These are phyloP conservation scores for Apiospora sp. DNA, from an alignment of 2,329 filamentous ascomycete species.

Conservation along the genomic window DNA sequence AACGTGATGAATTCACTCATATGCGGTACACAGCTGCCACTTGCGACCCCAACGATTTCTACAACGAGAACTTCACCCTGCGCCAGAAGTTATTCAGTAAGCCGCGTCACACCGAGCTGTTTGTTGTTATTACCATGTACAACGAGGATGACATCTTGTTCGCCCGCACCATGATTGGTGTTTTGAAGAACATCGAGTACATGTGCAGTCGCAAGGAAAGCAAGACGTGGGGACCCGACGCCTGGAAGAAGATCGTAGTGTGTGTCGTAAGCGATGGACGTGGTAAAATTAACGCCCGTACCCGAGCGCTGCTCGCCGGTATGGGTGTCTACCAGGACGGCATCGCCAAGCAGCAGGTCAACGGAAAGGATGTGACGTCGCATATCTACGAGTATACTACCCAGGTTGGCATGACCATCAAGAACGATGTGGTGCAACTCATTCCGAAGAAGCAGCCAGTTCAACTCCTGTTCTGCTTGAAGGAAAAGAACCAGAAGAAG, in stretches of 20 bases:
- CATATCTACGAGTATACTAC: constrained; percentile 98
- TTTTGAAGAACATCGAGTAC: constrained; percentile 97
- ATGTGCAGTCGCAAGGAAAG: constrained; percentile 94
- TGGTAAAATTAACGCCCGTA: constrained; percentile 89
- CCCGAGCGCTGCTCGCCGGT: constrained; percentile 86
- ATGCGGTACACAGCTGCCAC: constrained; percentile 99
- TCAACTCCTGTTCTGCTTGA: constrained; percentile 96
- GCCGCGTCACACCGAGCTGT: constrained; percentile 88
- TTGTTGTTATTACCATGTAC: constrained; percentile 99
- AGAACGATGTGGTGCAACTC: constrained; percentile 86
- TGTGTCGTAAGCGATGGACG: constrained; percentile 96
- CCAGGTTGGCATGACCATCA: constrained; percentile 86
- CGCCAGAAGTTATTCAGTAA: constrained; percentile 89
- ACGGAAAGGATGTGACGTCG: constrained; percentile 92
- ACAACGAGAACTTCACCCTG: constrained; percentile 86
- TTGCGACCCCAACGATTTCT: constrained; percentile 94
- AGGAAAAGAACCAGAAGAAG: constrained; percentile 99
- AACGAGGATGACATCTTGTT: constrained; percentile 98
- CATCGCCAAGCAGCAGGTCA: constrained; percentile 98
- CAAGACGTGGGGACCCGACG: constrained; percentile 93
- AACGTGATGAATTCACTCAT: constrained; percentile 90
- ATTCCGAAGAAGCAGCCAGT: constrained; percentile 89
- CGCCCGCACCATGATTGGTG: constrained; percentile 96
- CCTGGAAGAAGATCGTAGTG: constrained; percentile 99
- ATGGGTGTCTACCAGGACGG: constrained; percentile 98